Evolutionary conservation across 177 flowering plant genomes (phyloP), one percentile per base, ranked within the genome.

Genomic region (Viscum album): DNA sequence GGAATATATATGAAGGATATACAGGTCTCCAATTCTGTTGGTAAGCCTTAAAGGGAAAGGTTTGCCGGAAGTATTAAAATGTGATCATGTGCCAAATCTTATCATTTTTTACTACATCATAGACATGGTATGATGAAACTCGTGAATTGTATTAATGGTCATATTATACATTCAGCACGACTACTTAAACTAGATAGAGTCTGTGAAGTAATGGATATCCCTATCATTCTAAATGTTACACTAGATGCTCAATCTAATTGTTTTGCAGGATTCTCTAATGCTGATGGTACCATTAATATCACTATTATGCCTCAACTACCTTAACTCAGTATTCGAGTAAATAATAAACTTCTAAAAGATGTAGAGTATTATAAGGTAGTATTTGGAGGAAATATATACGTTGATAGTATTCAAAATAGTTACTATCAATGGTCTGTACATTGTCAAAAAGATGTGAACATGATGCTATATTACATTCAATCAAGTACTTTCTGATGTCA

Each of bases 401-500:
- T 41, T 41, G 47, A 41, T 10, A 41, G 47, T 41, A 41, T 10
- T 10, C 47, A 41, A 41, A 41, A 41, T 41, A 19, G 47, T 10
- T 41, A 41, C 47, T 41, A 41, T 41, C 47, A 41, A 41, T 41
- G 47, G 47, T 10, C 10, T 41, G 47, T 41, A 41, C 47, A 41
- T 19, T 10, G 47, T 41, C 19, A 19, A 41, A 10, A 41, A 10
- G 47, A 19, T 10, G 47, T 41, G 10, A 10, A 10, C 47, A 10
- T 41, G 10, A 10, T 41, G 19, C 63, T 59, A 59, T 12, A 59
- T 59, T 59, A 59, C 63, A 11, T 59, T 59, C 28, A 10, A 10
- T 59, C 24, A 59, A 59, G 63, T 59, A 24, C 63, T 59, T 59
- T 59, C 63, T n/a, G 24, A 59, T 11, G 63, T 59, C 63, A 59